Evolutionary conservation across 306 rosid genomes (phyloP), one percentile per base, ranked within the genome.

Genomic region (Pyrus pyrifolia): DNA sequence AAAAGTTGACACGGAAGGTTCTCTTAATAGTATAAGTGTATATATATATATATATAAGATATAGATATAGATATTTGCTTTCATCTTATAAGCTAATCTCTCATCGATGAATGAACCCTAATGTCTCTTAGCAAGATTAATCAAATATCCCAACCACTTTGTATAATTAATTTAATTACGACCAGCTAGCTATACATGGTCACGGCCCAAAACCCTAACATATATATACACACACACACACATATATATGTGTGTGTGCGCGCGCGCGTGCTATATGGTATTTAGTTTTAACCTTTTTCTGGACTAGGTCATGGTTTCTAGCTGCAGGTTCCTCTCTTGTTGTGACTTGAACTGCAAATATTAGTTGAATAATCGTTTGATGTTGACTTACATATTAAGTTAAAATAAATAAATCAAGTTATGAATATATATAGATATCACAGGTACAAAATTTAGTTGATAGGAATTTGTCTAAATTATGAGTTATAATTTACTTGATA

Each of bases 401-500:
- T 42, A 42, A 42, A 42, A 42, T 38, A 42, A 42, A 42, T 8
- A 42, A 42, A 42, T 42, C 12, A 10, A 25, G 42, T 38, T 60
- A 4, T 60, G 14, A 3, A 19, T 57, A 21, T 5, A 55, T 18
- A 21, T 55, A 55, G 0, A 19, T 53, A 53, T 53, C 22, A 6
- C 45, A 31, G 10, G 22, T 64, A 31, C 15, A 14, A 29, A 40
- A 31, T 30, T 59, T 40, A 60, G 59, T 60, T 60, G 44, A 73
- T 60, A 44, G 21, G 25, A 74, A 18, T 19, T 61, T 11, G 31
- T 17, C 35, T 38, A 23, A 63, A 27, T 30, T 1, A 60, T 3
- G 44, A 62, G n/a, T 18, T 74, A 18, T 64, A 74, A 21, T 63
- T 45, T 74, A 13, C 45, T 23, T 60, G 69, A 74, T 74, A 55